phyloP scores from a whole-genome alignment of 1,284 basidiomycete species.

The Papiliotrema flavescens region DNA sequence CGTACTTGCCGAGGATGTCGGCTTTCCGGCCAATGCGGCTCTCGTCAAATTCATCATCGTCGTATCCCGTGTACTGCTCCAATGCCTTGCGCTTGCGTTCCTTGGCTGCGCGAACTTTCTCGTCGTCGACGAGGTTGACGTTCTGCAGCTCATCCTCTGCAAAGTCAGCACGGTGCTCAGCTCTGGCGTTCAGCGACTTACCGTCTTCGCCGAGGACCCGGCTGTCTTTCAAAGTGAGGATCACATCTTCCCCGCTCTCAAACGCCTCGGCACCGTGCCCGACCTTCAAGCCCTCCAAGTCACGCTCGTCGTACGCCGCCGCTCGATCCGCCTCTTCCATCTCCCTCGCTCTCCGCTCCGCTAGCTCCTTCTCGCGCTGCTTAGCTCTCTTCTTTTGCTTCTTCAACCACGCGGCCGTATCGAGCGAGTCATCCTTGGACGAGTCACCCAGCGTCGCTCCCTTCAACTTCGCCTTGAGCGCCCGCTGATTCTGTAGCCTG shows the following conservation, averaged over 20 bases:
- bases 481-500: slow-evolving; percentile 69
- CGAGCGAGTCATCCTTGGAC: slow-evolving; percentile 59
- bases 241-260: slow-evolving; percentile 86
- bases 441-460: slow-evolving; percentile 84
- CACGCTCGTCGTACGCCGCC: slow-evolving; percentile 70
- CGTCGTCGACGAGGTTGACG: slow-evolving; percentile 82
- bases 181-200: too few species aligned
- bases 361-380: slow-evolving; percentile 73
- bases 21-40: slow-evolving; percentile 71
- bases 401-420: slow-evolving; percentile 79
- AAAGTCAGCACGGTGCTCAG: too few species aligned
- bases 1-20: slow-evolving; percentile 89
- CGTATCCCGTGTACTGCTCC: slow-evolving; percentile 84
- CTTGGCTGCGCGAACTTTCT: slow-evolving; percentile 62
- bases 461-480: slow-evolving; percentile 82
- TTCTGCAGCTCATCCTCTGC: slow-evolving; percentile 97
- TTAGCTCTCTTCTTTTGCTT: slow-evolving; percentile 81
- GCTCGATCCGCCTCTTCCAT: slow-evolving; percentile 75
- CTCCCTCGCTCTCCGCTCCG: slow-evolving; percentile 66
- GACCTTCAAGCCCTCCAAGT: slow-evolving; percentile 90
- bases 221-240: slow-evolving; percentile 94
- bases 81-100: slow-evolving; percentile 80
- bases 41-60: slow-evolving; percentile 83
- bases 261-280: slow-evolving; percentile 88
- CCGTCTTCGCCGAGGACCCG: slow-evolving; percentile 91